Evolutionary conservation across 2,329 filamentous ascomycete species (phyloP).

Genomic region (Sporothrix brasiliensis): DNA sequence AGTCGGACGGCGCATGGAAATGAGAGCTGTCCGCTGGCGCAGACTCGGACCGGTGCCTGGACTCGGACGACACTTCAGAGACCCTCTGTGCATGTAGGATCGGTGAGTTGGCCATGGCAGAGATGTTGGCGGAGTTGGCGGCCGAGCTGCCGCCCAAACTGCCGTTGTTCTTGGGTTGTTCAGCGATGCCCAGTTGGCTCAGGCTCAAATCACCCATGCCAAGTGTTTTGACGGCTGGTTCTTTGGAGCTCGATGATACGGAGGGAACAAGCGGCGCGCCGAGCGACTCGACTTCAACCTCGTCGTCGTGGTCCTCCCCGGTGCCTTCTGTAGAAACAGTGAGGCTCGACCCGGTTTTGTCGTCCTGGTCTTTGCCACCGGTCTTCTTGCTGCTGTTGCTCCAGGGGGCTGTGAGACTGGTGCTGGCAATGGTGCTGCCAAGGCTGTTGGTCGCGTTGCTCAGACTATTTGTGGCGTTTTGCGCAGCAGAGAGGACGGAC

Average conservation of each 20-base stretch:
- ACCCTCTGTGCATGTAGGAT: conserved; percentile 47
- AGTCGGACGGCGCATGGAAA: conserved; percentile 12
- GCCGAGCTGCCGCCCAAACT: neutral
- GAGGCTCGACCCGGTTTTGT: conserved; percentile 19
- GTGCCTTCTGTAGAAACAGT: conserved; percentile 38
- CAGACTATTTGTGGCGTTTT: conserved; percentile 80
- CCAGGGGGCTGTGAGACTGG: conserved; percentile 56
- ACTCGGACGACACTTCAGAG: conserved; percentile 50
- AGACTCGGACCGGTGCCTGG: conserved; percentile 59
- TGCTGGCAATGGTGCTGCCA: conserved; percentile 51
- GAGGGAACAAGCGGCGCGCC: conserved; percentile 41
- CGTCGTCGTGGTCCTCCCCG: conserved; percentile 40
- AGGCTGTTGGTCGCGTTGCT: conserved; percentile 66
- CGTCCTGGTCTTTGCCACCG: conserved; percentile 27
- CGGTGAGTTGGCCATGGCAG: conserved; percentile 42
- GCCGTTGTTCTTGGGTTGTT: conserved; percentile 41
- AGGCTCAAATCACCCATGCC: conserved; percentile 87
- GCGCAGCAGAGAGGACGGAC: conserved; percentile 86
- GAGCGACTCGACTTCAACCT: conserved; percentile 49
- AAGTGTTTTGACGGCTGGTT: conserved; percentile 83
- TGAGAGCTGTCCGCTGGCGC: conserved; percentile 54
- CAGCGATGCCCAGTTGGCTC: conserved; percentile 79
- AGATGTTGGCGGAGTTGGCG: neutral
- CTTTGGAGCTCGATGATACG: conserved; percentile 56
- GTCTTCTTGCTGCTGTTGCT: conserved; percentile 44